Conservation (phyloP, 208 protist genomes). For the Trichomonas vaginalis region DNA sequence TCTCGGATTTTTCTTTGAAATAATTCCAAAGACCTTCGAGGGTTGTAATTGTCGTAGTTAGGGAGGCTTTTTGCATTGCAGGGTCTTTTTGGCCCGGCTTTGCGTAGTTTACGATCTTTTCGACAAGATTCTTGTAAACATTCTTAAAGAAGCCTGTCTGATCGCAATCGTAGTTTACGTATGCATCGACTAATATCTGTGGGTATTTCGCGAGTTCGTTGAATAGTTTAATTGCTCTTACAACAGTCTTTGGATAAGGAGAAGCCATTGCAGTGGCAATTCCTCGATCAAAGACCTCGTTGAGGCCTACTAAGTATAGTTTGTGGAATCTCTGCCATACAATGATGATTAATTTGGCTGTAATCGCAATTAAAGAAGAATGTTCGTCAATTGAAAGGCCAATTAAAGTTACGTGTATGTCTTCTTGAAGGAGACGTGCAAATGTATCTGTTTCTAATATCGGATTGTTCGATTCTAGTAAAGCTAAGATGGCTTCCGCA, state of each 20-base stretch:
- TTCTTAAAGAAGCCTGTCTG: background rate
- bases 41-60: background rate
- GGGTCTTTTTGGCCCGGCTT: background rate
- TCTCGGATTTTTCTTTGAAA: background rate
- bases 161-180: conserved; percentile 12
- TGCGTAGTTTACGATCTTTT: background rate
- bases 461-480: background rate
- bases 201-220: background rate
- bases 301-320: background rate
- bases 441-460: background rate
- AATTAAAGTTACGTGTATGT: background rate
- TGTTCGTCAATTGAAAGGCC: background rate
- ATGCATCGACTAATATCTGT: background rate
- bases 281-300: background rate
- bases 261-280: background rate
- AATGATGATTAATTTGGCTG: background rate
- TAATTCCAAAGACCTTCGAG: background rate
- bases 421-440: background rate
- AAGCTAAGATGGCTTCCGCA: background rate
- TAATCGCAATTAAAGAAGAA: background rate
- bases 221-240: background rate
- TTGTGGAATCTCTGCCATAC: background rate
- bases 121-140: background rate
- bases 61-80: background rate
- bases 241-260: background rate